These are phyloP conservation scores for Iris macrosiphon DNA, from an alignment of 106 monocot genomes.

Conservation along the genomic window DNA sequence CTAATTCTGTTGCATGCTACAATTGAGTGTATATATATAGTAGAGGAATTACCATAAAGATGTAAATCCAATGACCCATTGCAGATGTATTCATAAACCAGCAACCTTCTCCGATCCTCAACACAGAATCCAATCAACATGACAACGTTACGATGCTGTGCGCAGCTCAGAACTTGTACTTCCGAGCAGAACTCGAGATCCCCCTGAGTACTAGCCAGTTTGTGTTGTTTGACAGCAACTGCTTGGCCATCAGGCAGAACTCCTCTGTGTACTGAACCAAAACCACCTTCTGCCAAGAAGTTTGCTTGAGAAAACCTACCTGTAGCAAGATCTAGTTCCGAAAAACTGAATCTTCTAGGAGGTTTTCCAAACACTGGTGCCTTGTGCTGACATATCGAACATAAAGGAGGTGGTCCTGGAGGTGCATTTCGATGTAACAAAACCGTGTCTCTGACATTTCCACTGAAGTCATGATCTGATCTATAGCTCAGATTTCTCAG, in stretches of 20 bases:
- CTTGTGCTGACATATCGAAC: constrained; percentile 84
- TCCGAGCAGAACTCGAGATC: constrained; percentile 82
- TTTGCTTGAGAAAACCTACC: constrained; percentile 73
- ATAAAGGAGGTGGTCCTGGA: constrained; percentile 67
- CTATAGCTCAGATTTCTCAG: constrained; percentile 13
- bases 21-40: too few relatives aligned
- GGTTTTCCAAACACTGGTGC: constrained; percentile 81
- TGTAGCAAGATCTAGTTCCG: constrained; percentile 73
- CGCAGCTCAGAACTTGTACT: constrained; percentile 84
- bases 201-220: constrained; percentile 77
- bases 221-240: constrained; percentile 81
- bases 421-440: constrained; percentile 33
- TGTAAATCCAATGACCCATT: constrained; percentile 75
- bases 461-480: constrained; percentile 30
- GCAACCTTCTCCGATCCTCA: constrained; percentile 58
- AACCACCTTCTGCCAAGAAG: constrained; percentile 86
- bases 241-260: constrained; percentile 65
- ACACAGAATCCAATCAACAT: constrained; percentile 86
- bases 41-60: constrained; percentile 58
- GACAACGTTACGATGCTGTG: constrained; percentile 81
- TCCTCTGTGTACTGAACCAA: constrained; percentile 85
- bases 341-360: constrained; percentile 68
- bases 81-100: constrained; percentile 85
- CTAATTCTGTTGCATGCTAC: too few relatives aligned
- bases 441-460: constrained; percentile 49